These are phyloP conservation scores for Leccinum idahoense DNA, from an alignment of 1,284 basidiomycete species.

Conservation along the genomic window DNA sequence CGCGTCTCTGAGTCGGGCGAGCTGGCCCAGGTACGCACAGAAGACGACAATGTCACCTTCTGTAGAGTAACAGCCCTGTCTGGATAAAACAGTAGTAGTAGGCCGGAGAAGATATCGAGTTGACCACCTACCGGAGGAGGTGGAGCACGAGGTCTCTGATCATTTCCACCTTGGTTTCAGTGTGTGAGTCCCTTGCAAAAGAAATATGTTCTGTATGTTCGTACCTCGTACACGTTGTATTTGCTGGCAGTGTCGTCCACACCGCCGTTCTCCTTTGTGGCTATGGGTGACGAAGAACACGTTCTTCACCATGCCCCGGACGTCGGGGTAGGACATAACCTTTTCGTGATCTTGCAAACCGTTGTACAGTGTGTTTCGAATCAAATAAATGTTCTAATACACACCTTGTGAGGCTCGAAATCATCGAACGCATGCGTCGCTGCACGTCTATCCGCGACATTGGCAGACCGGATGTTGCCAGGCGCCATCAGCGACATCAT, in stretches of 20 bases:
- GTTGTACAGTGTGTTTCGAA: conserved; percentile 46
- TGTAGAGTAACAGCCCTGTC: conserved; percentile 52
- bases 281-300: conserved; percentile 58
- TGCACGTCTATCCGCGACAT: conserved; percentile 61
- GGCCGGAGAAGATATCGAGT: neutral
- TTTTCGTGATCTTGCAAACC: conserved; percentile 50
- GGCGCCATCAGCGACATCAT: conserved; percentile 51
- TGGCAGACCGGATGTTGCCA: conserved; percentile 42
- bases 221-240: conserved; percentile 63
- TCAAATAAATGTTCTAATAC: conserved; percentile 19
- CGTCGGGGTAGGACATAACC: conserved; percentile 46
- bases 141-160: conserved; percentile 67
- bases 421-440: conserved; percentile 54
- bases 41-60: conserved; percentile 72
- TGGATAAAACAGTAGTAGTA: conserved; percentile 15
- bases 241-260: conserved; percentile 57
- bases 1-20: conserved; percentile 52
- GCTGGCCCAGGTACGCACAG: conserved; percentile 72
- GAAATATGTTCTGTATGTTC: conserved; percentile 2
- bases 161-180: conserved; percentile 51
- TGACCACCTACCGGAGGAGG: conserved; percentile 44
- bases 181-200: neutral
- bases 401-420: conserved; percentile 47
- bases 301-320: conserved; percentile 53
- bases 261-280: conserved; percentile 46